Percentiles rank a stretch among this genome's conserved stretches.
These are phyloP conservation scores for Mallotus nudiflorus DNA, from an alignment of 345 rosid genomes.

Conservation along the genomic window DNA sequence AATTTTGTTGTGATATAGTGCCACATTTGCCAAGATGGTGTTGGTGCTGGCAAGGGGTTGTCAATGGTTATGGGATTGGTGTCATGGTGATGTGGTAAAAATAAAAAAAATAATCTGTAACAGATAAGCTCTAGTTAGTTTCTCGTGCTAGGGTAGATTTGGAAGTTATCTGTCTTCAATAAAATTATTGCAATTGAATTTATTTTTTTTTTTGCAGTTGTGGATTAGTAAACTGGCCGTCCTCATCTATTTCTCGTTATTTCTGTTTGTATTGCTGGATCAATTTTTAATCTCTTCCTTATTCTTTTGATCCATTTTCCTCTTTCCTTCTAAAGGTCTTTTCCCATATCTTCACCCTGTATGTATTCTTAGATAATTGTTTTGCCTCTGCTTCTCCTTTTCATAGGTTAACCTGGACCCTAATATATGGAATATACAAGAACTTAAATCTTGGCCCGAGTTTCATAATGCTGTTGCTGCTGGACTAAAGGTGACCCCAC, in stretches of 20 bases:
- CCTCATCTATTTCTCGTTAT: neutral
- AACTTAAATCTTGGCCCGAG: constrained; percentile 97
- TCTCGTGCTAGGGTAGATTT: neutral
- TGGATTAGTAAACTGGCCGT: no score
- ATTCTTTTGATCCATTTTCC: neutral
- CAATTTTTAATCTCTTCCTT: constrained; percentile 4
- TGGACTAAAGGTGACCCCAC: constrained; percentile 87
- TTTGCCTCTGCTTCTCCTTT: neutral
- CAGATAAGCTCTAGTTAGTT: neutral
- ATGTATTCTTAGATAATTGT: constrained; percentile 14
- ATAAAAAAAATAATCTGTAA: neutral
- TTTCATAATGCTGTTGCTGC: constrained; percentile 99
- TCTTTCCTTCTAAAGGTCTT: constrained; percentile 3
- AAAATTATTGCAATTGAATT: neutral
- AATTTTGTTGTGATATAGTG: neutral
- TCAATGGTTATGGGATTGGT: neutral
- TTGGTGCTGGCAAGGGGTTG: neutral
- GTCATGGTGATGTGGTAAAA: neutral
- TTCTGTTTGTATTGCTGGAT: neutral
- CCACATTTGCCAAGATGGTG: neutral
- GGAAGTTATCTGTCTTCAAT: neutral
- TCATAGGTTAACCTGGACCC: constrained; percentile 92
- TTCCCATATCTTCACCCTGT: constrained; percentile 12
- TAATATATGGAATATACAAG: constrained; percentile 81
- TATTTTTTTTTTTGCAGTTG: neutral